These are phyloP conservation scores for Kuraishia hungarica DNA, from an alignment of 805 yeast genomes.

Conservation along the genomic window DNA sequence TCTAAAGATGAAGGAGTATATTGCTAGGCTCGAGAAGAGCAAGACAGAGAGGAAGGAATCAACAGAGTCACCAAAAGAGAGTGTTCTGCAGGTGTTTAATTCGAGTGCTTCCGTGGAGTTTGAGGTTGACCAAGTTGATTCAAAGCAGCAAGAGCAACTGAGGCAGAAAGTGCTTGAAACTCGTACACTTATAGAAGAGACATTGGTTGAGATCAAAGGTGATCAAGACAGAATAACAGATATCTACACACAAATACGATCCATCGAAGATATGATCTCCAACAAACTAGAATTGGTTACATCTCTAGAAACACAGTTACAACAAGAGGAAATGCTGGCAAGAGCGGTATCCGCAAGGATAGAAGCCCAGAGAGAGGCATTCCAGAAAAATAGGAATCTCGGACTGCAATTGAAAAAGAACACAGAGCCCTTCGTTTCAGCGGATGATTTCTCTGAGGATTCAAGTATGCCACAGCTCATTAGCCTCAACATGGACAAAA, in stretches of 20 bases:
- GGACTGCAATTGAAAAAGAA: not conserved
- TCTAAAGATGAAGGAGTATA: slow-evolving; percentile 11
- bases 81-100: too few species aligned
- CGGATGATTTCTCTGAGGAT: not conserved
- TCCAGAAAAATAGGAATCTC: not conserved
- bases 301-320: not conserved
- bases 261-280: not conserved
- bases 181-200: not conserved
- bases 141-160: not conserved
- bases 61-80: not conserved
- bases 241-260: not conserved
- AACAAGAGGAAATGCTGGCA: not conserved
- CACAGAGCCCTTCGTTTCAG: not conserved
- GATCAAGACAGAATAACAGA: not conserved
- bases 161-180: not conserved
- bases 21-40: slow-evolving; percentile 8
- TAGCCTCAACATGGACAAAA: too few species aligned
- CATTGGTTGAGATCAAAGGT: not conserved
- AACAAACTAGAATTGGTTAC: not conserved
- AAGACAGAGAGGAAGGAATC: not conserved
- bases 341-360: not conserved
- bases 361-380: not conserved
- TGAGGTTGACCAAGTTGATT: not conserved
- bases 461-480: not conserved
- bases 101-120: not conserved